Evolutionary conservation across 1,284 basidiomycete genomes (phyloP).

Genomic region (Anthracocystis walkeri): DNA sequence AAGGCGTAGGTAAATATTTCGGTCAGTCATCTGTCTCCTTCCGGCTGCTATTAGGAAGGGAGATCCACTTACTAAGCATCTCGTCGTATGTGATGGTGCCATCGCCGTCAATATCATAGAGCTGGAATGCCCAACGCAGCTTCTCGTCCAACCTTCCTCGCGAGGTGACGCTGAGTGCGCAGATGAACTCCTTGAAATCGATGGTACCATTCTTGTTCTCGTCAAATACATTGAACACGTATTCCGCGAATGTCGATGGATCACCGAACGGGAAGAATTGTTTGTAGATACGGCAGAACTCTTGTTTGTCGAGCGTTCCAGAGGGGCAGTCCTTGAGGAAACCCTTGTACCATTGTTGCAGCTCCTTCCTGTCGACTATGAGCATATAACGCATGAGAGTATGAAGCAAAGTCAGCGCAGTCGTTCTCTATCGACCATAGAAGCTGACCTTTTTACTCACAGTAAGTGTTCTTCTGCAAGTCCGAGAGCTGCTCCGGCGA

Average conservation of each 20-base stretch:
- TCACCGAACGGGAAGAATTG: conserved; percentile 99
- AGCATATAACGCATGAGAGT: background rate
- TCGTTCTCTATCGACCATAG: background rate
- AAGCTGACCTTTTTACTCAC: conserved; percentile 73
- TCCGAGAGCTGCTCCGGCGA: conserved; percentile 93
- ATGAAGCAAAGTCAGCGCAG: background rate
- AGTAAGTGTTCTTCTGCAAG: conserved; percentile 98
- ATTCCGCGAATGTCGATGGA: conserved; percentile 95
- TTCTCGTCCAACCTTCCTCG: conserved; percentile 96
- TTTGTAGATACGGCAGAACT: conserved; percentile 98
- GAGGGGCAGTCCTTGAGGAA: conserved; percentile 99
- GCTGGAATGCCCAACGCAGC: conserved; percentile 99
- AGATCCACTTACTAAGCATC: conserved; percentile 76
- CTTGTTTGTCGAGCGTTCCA: conserved; percentile 93
- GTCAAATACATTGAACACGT: conserved; percentile 85
- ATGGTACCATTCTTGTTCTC: conserved; percentile 69
- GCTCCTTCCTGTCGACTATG: conserved; percentile 97
- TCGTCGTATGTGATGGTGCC: conserved; percentile 75
- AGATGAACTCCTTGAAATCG: conserved; percentile 85
- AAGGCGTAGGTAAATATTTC: background rate
- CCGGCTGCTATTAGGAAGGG: background rate
- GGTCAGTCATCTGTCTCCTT: background rate
- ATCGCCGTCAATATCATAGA: conserved; percentile 93
- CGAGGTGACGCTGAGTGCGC: conserved; percentile 92
- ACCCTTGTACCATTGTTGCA: conserved; percentile 99